These are phyloP conservation scores for Scheffersomyces titani DNA, from an alignment of 1,139 yeast species.

Conservation along the genomic window DNA sequence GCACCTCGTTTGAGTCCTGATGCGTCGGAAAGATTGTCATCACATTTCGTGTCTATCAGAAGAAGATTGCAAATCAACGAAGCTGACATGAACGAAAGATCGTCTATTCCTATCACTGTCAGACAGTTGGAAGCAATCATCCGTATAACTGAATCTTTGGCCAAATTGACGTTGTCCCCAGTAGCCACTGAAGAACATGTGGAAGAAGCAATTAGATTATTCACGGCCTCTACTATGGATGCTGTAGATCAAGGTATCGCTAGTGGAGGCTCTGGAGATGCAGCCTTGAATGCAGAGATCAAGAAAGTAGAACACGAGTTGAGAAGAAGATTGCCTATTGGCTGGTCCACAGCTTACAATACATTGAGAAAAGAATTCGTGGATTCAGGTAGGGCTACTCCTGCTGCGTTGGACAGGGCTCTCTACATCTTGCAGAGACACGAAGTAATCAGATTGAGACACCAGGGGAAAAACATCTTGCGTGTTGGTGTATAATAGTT, in stretches of 20 bases:
- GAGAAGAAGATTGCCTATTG: slow-evolving; percentile 89
- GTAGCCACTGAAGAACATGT: slow-evolving; percentile 89
- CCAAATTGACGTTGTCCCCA: slow-evolving; percentile 81
- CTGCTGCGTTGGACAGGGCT: slow-evolving; percentile 82
- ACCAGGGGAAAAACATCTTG: slow-evolving; percentile 83
- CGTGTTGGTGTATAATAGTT: slow-evolving; percentile 65
- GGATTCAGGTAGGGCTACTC: slow-evolving; percentile 63
- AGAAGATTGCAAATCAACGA: slow-evolving; percentile 82
- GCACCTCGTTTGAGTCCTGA: slow-evolving; percentile 91
- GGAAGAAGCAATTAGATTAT: slow-evolving; percentile 91
- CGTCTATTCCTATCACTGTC: slow-evolving; percentile 94
- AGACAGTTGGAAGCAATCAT: slow-evolving; percentile 97
- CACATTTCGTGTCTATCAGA: slow-evolving; percentile 91
- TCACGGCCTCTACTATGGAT: slow-evolving; percentile 97
- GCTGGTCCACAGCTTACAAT: slow-evolving; percentile 91
- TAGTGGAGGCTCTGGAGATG: slow-evolving; percentile 45
- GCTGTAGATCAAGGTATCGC: slow-evolving; percentile 86
- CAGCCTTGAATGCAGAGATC: slow-evolving; percentile 67
- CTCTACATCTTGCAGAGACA: slow-evolving; percentile 79
- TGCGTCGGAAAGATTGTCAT: slow-evolving; percentile 89
- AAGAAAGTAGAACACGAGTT: slow-evolving; percentile 80
- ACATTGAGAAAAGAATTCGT: slow-evolving; percentile 86
- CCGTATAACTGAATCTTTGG: slow-evolving; percentile 93
- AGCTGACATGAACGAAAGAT: slow-evolving; percentile 79
- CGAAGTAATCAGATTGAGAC: slow-evolving; percentile 83